A percentile compares a stretch with the other conserved stretches of the same genome.
phyloP scores from a whole-genome alignment of 306 rosid species.

The Vigna mungo region DNA sequence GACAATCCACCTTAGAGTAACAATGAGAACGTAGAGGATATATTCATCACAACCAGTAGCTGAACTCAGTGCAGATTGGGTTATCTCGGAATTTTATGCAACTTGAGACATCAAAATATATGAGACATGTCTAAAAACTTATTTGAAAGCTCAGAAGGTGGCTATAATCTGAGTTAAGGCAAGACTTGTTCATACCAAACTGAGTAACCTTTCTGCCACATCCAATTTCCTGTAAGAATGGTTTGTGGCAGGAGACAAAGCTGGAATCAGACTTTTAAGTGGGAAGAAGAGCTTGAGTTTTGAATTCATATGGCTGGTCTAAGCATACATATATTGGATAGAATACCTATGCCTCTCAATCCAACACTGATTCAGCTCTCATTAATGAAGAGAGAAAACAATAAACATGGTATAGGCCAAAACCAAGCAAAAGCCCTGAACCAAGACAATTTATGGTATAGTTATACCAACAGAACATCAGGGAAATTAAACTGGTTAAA shows the following conservation, averaged over 20 bases:
- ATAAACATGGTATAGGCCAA: not conserved
- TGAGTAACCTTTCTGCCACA: not conserved
- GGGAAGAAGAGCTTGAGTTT: not conserved
- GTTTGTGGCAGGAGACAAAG: not conserved
- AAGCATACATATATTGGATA: not conserved
- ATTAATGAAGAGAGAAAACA: not conserved
- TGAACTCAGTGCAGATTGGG: too few species aligned
- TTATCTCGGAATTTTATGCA: too few species aligned
- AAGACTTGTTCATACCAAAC: not conserved
- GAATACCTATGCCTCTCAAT: not conserved
- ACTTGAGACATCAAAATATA: not conserved
- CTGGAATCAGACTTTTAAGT: not conserved
- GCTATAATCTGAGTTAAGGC: not conserved
- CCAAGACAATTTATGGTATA: not conserved
- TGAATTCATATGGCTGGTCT: not conserved
- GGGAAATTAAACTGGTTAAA: not conserved
- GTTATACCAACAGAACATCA: not conserved
- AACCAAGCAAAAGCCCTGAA: not conserved
- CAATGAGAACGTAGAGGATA: not conserved
- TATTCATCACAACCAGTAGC: too few species aligned
- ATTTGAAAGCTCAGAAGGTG: not conserved
- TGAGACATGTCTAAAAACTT: not conserved
- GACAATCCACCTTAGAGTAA: not conserved
- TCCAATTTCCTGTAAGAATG: not conserved
- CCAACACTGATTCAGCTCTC: not conserved